Percentiles rank a stretch among this genome's conserved stretches.
These are phyloP conservation scores for Arctium lappa DNA, from an alignment of 129 eudicot genomes.

Conservation along the genomic window DNA sequence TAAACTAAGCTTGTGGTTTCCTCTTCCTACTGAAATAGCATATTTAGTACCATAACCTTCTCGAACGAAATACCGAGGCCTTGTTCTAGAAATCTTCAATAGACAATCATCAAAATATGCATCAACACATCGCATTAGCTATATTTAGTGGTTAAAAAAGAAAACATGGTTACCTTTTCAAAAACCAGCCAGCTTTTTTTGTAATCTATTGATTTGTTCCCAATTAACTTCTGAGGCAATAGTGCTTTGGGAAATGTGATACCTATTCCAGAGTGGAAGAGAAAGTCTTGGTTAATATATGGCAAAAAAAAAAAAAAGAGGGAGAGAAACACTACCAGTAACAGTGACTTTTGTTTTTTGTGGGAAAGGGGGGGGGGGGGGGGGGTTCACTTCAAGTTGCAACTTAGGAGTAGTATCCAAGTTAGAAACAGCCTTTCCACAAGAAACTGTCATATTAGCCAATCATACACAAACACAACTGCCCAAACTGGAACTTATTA, in stretches of 20 bases:
- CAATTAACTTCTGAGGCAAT: slow-evolving; percentile 12
- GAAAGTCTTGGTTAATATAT: not conserved
- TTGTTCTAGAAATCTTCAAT: slow-evolving; percentile 29
- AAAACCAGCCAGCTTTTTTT: slow-evolving; percentile 1
- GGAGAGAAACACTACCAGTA: not conserved
- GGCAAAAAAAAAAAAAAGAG: not conserved
- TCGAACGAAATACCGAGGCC: slow-evolving; percentile 14
- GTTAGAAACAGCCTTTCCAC: too few relatives aligned
- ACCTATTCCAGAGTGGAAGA: slow-evolving; percentile 20
- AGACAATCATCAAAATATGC: not conserved
- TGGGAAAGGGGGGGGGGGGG: too few relatives aligned
- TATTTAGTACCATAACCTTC: slow-evolving; percentile 25
- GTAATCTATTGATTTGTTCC: slow-evolving; percentile 19
- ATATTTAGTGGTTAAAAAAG: not conserved
- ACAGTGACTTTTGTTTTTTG: too few relatives aligned
- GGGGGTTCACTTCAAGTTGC: too few relatives aligned
- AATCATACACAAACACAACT: too few relatives aligned
- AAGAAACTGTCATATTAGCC: too few relatives aligned
- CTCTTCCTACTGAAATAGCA: slow-evolving; percentile 38
- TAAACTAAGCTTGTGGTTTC: slow-evolving; percentile 34
- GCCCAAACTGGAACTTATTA: too few relatives aligned
- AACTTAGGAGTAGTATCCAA: too few relatives aligned
- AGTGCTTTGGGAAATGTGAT: slow-evolving; percentile 28
- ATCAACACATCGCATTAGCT: not conserved
- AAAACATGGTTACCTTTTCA: slow-evolving; percentile 31